Base-by-base conservation (phyloP, 148 eudicot species). In the Cornus kousa region DNA sequence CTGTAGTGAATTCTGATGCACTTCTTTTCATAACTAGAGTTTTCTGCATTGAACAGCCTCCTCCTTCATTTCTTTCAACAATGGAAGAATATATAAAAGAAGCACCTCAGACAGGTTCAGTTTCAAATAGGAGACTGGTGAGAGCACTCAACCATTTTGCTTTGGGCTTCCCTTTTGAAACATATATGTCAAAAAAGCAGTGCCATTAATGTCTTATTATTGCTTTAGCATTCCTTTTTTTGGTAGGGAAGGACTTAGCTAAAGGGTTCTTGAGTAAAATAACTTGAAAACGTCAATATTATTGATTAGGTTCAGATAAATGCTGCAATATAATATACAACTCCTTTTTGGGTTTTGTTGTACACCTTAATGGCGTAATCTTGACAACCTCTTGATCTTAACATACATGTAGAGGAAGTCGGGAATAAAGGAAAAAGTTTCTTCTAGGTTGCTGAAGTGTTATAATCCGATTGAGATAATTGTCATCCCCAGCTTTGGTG, bases 51-150 rank as follows among this genome's bases (percentile, higher is more conserved):
- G 80, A 32, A 73, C 90, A 96, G 99, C 98, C 98, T 31, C 99
- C 99, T 33, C 93, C 99, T 68, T 89, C 99, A 7, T 96, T 96
- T 87, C 91, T 94, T 35, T 91, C 94, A 37, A 96, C 99, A 23
- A 96, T 96, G 99, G 98, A 96, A 84, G 99, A 96, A 66, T 94
- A 96, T 76, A 87, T 96, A 68, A 87, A 82, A 84, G 99, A 94
- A 89, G 99, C 98, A 70, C 95, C 99, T 66, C 92, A 87, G 76
- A 88, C 73, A 14, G 93, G 90, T 75, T 82, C 92, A 19, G 86
- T 87, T 74, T 66, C 92, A 68, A 81, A 74, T 37, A 91, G 82
- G 76, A 94, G 89, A 88, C 78, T 92, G 94, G 99, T 96, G 80
- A 88, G 95, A 60, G 73, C 69, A 60, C 33, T 57, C 67, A 35